A percentile compares a stretch with the other conserved stretches of the same genome.
phyloP scores from a whole-genome alignment of 192 early-diverging fungal genomes.

The Podila epigama region DNA sequence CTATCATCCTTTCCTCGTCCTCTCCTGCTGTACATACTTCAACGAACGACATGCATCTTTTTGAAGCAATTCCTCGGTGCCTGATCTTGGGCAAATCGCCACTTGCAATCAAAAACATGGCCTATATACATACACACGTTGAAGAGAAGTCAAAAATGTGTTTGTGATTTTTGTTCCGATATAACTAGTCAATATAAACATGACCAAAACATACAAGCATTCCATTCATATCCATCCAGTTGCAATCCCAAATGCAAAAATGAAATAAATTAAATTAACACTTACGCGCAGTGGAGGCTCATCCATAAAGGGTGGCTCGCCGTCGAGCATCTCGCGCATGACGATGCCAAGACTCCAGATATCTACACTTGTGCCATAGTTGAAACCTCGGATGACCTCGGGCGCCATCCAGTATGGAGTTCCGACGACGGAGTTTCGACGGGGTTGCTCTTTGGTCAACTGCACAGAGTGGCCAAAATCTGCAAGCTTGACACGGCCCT shows the following conservation, averaged over 20 bases:
- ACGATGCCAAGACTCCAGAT: slow-evolving; percentile 96
- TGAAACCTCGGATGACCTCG: slow-evolving; percentile 90
- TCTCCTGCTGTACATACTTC: slow-evolving; percentile 34
- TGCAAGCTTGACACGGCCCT: slow-evolving; percentile 89
- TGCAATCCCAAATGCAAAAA: neutral
- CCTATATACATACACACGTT: slow-evolving; percentile 11
- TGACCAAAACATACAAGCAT: neutral
- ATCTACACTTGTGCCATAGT: slow-evolving; percentile 92
- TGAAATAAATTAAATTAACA: neutral
- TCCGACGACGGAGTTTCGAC: slow-evolving; percentile 86
- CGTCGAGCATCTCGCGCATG: slow-evolving; percentile 95
- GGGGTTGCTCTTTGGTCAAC: slow-evolving; percentile 79
- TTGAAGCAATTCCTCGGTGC: slow-evolving; percentile 22
- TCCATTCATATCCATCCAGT: no score
- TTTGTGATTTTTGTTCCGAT: neutral
- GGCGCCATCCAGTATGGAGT: slow-evolving; percentile 99
- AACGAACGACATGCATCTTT: slow-evolving; percentile 26
- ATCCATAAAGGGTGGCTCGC: slow-evolving; percentile 92
- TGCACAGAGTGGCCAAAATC: slow-evolving; percentile 98
- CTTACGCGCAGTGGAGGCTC: slow-evolving; percentile 74
- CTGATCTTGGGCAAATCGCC: slow-evolving; percentile 27
- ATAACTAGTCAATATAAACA: neutral
- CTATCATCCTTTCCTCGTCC: slow-evolving; percentile 16
- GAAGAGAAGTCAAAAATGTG: neutral
- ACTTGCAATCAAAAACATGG: slow-evolving; percentile 48